Conservation (phyloP, 352 stramenopile genomes). For the Globisporangium emineosum region DNA sequence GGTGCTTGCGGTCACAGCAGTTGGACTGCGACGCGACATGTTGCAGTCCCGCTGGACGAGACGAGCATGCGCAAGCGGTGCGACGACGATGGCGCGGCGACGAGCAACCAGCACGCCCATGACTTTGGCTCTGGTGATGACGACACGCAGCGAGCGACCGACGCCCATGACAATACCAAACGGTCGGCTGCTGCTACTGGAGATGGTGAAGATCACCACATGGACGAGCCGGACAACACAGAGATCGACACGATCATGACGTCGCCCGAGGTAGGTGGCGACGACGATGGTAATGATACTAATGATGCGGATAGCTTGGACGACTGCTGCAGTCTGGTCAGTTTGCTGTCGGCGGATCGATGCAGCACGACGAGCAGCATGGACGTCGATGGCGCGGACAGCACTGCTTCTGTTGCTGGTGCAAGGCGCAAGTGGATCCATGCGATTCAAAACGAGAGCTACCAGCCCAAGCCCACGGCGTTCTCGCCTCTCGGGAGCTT, state of each 20-base stretch:
- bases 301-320: background rate
- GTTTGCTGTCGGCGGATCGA: conserved; percentile 1
- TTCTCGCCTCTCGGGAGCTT: conserved; percentile 49
- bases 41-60: background rate
- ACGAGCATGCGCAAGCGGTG: background rate
- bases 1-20: background rate
- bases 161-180: background rate
- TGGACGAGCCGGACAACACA: conserved; percentile 1
- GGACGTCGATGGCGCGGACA: background rate
- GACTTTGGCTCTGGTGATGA: no score
- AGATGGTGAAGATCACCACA: background rate
- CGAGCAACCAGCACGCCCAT: background rate
- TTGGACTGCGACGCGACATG: background rate
- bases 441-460: conserved; percentile 55
- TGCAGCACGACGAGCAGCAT: conserved; percentile 1
- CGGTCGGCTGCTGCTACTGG: background rate
- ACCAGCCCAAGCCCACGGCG: conserved; percentile 60
- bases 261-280: background rate
- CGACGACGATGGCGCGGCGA: background rate
- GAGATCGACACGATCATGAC: conserved; percentile 7
- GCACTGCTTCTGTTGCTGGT: background rate
- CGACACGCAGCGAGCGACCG: background rate
- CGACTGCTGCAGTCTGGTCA: background rate
- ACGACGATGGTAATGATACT: background rate
- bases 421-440: conserved; percentile 28